phyloP scores from a whole-genome alignment of 2,329 filamentous ascomycete species.

The Mycosphaerella arachidis region DNA sequence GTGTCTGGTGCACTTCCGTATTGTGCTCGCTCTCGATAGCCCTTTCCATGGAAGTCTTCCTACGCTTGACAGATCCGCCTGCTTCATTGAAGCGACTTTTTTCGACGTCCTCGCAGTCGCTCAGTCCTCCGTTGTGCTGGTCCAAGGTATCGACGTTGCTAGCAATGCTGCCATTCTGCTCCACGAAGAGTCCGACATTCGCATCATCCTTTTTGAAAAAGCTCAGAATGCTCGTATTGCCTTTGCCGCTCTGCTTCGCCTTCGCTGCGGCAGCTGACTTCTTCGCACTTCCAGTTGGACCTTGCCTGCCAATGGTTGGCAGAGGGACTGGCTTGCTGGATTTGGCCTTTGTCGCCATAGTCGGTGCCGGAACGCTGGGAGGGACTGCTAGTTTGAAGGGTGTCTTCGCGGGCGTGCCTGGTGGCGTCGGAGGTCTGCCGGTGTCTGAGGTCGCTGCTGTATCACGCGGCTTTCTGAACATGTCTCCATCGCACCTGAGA shows the following conservation, averaged over 20 bases:
- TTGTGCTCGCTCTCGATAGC: neutral
- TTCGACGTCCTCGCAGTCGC: conserved; percentile 12
- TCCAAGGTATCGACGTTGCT: neutral
- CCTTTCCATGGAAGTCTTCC: conserved; percentile 28
- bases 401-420: conserved; percentile 27
- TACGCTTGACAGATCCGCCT: conserved; percentile 39
- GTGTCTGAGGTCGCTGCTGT: conserved; percentile 31
- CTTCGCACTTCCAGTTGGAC: conserved; percentile 29
- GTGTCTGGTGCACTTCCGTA: neutral
- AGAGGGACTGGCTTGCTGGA: conserved; percentile 23
- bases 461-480: conserved; percentile 55
- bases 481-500: conserved; percentile 23
- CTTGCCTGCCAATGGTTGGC: conserved; percentile 30
- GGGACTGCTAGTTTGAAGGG: conserved; percentile 31
- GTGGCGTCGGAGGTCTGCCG: conserved; percentile 52
- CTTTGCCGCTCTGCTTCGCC: conserved; percentile 38
- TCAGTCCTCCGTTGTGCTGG: neutral
- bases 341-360: conserved; percentile 30
- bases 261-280: conserved; percentile 32
- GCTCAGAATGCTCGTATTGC: conserved; percentile 50
- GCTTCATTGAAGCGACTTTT: conserved; percentile 43
- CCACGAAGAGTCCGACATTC: conserved; percentile 34
- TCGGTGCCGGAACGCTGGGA: conserved; percentile 27
- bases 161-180: conserved; percentile 18
- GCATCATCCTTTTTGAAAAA: conserved; percentile 50